A percentile compares a stretch with the other conserved stretches of the same genome.
Evolutionary conservation across 2,329 filamentous ascomycete species (phyloP).

Genomic region (Penicillium glabrum): DNA sequence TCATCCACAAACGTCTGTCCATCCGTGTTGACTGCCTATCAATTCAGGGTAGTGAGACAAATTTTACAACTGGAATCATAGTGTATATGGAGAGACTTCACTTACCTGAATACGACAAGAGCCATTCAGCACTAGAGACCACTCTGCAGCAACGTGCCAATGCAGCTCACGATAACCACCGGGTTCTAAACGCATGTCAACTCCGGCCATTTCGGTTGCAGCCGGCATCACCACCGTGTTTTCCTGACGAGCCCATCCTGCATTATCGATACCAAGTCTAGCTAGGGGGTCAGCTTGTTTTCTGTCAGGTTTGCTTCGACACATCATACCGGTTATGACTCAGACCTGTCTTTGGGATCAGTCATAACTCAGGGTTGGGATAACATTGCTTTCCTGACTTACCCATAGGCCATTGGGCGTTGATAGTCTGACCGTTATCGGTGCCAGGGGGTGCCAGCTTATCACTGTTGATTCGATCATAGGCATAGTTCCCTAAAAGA

Average conservation of each 20-base stretch:
- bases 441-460: conserved; percentile 55
- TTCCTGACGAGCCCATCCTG: conserved; percentile 58
- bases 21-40: conserved; percentile 48
- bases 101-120: conserved; percentile 37
- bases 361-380: neutral
- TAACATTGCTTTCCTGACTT: conserved; percentile 1
- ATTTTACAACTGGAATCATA: neutral
- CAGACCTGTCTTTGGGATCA: conserved; percentile 32
- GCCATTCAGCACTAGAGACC: conserved; percentile 41
- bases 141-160: conserved; percentile 47
- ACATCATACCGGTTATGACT: conserved; percentile 44
- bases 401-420: conserved; percentile 56
- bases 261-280: conserved; percentile 43
- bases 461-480: conserved; percentile 58
- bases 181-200: conserved; percentile 60
- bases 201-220: conserved; percentile 55
- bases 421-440: conserved; percentile 43
- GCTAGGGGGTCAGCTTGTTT: neutral
- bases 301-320: neutral
- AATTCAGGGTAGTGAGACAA: neutral
- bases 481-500: conserved; percentile 43
- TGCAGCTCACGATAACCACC: conserved; percentile 64
- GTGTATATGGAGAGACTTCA: neutral
- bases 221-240: conserved; percentile 53
- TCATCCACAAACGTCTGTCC: conserved; percentile 77